These are phyloP conservation scores for Scheffersomyces lignicola DNA, from an alignment of 1,139 yeast genomes.

Conservation along the genomic window DNA sequence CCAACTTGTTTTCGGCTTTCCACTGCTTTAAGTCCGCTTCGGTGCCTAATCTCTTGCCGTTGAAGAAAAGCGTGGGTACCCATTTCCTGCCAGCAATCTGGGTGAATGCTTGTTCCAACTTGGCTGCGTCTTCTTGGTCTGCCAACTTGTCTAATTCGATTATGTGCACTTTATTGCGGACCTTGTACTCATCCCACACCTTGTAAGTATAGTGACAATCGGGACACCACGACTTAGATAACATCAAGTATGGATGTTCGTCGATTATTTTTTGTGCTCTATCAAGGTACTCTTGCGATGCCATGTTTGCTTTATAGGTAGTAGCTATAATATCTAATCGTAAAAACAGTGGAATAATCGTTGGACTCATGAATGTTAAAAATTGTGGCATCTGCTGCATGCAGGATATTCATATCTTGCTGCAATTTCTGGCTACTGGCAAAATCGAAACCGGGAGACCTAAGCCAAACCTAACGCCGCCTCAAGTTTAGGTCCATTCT, in stretches of 20 bases:
- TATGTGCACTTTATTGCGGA: slow-evolving; percentile 47
- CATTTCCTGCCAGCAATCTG: slow-evolving; percentile 63
- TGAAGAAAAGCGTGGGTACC: slow-evolving; percentile 69
- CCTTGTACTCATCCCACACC: slow-evolving; percentile 53
- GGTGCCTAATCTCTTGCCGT: slow-evolving; percentile 63
- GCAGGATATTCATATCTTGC: too few species aligned
- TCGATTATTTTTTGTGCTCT: slow-evolving; percentile 46
- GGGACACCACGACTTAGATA: slow-evolving; percentile 77
- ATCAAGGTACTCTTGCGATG: slow-evolving; percentile 14
- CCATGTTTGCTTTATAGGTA: too few species aligned
- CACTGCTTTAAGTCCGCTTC: slow-evolving; percentile 51
- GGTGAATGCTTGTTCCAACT: slow-evolving; percentile 61
- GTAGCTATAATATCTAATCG: too few species aligned
- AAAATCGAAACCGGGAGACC: too few species aligned
- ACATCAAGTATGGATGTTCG: slow-evolving; percentile 51
- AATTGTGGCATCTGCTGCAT: too few species aligned
- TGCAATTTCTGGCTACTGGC: too few species aligned
- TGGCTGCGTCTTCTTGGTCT: slow-evolving; percentile 50
- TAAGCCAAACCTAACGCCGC: too few species aligned
- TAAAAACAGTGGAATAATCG: too few species aligned
- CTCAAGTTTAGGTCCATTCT: too few species aligned
- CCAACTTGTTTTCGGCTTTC: slow-evolving; percentile 44
- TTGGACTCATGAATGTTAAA: too few species aligned
- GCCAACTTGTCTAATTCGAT: slow-evolving; percentile 62
- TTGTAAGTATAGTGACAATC: slow-evolving; percentile 66